Evolutionary conservation across 1,284 basidiomycete genomes (phyloP), one percentile per base, ranked within the genome.

Genomic region (Sporisorium iseilematis-ciliati): DNA sequence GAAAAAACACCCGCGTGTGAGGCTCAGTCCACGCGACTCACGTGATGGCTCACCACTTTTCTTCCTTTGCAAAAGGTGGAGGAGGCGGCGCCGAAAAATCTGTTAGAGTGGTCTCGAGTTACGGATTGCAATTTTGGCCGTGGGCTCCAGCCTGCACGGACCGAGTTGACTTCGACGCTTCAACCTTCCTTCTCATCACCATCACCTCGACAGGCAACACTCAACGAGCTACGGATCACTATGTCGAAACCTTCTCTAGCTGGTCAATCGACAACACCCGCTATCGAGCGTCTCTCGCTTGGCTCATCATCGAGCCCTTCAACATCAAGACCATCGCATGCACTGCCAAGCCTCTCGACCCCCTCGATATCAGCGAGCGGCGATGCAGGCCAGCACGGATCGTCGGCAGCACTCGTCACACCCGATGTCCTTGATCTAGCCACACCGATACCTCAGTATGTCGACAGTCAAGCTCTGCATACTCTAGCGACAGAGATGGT

Each of bases 401-500:
- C 70, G 2, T 69, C 70, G 23, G 71, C 71, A 7, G 42, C 61
- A 3, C 65, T 79, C 42, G 42, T 79, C 46, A 75, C 62, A 23
- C 48, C 59, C 25, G 62, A 65, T 0, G 73, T 87, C 6, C 83
- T 86, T 51, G 56, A 73, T 0, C 82, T 88, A 25, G 86, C 87
- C 1, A 71, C 78, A 10, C 87, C 87, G 1, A 33, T 80, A 3
- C 86, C 86, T 1, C 59, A 75, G 11, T 81, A 87, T 87, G 85
- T 96, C 68, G 93, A 95, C 84, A 90, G 88, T 38, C 89, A 91
- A 12, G 90, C 90, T 1, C 91, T 94, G 87, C 91, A 93, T 77
- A 94, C 93, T 85, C 91, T 97, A 75, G 87, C 94, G 52, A 93
- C 94, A 61, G 91, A 92, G 81, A 89, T 91, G 75, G 91, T 73